Percentiles rank a stretch among this genome's conserved stretches.
Conservation (phyloP, 2,329 filamentous ascomycete species). For the Fulvia fulva region DNA sequence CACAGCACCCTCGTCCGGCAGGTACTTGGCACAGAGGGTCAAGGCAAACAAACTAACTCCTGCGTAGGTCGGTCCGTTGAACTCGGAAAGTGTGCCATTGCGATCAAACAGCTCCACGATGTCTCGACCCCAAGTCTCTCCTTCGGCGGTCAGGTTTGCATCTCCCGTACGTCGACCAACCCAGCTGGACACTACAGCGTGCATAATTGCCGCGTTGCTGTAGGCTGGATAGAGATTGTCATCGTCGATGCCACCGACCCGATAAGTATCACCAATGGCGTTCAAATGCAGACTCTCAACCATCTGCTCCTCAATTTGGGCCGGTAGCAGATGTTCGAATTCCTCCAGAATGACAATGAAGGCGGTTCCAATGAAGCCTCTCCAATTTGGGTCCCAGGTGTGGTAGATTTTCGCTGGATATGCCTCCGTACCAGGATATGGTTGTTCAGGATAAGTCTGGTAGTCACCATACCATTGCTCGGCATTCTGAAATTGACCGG, state of each 20-base stretch:
- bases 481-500: conserved; percentile 50
- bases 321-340: conserved; percentile 47
- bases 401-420: conserved; percentile 53
- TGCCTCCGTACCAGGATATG: conserved; percentile 49
- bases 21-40: conserved; percentile 58
- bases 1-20: conserved; percentile 47
- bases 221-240: conserved; percentile 63
- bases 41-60: conserved; percentile 59
- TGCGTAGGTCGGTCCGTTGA: conserved; percentile 60
- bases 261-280: conserved; percentile 58
- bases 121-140: conserved; percentile 54
- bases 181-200: conserved; percentile 59
- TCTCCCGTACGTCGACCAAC: conserved; percentile 53
- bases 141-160: conserved; percentile 55
- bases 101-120: conserved; percentile 56
- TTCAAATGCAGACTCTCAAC: conserved; percentile 53
- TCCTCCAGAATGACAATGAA: conserved; percentile 59
- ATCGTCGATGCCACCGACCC: conserved; percentile 55
- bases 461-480: conserved; percentile 58
- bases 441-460: conserved; percentile 55
- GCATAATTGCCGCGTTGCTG: conserved; percentile 59
- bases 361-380: conserved; percentile 59
- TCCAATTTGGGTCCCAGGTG: conserved; percentile 61
- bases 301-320: conserved; percentile 43
- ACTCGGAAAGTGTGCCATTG: conserved; percentile 57